Conservation (phyloP, 805 yeast species). For the Ogataea saltuana region DNA sequence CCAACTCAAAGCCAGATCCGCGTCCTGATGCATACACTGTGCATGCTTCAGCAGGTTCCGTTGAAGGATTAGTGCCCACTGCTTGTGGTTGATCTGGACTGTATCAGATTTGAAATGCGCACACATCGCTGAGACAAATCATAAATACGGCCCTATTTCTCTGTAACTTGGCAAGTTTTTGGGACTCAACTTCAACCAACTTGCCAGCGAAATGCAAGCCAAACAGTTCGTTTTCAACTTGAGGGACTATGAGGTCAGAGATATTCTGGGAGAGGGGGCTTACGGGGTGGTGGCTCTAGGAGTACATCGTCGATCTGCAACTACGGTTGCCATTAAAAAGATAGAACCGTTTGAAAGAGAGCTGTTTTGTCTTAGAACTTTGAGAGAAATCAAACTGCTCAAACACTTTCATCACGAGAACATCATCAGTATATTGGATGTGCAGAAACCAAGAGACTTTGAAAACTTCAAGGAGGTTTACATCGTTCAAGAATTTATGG, state of each 20-base stretch:
- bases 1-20: not conserved
- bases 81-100: constrained; percentile 1
- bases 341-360: constrained; percentile 69
- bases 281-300: constrained; percentile 80
- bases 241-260: constrained; percentile 57
- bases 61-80: not conserved
- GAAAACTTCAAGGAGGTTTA: constrained; percentile 72
- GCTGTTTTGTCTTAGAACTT: constrained; percentile 65
- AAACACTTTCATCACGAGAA: constrained; percentile 73
- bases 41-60: no score
- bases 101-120: constrained; percentile 10
- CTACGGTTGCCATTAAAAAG: constrained; percentile 75
- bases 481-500: constrained; percentile 76
- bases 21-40: not conserved
- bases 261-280: constrained; percentile 77
- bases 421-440: constrained; percentile 64
- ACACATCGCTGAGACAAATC: constrained; percentile 8
- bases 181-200: not conserved
- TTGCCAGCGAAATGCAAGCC: constrained; percentile 22
- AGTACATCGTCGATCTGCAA: constrained; percentile 53
- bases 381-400: constrained; percentile 68
- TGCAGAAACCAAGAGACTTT: constrained; percentile 60
- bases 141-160: constrained; percentile 2
- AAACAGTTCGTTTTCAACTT: constrained; percentile 62
- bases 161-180: not conserved